Conservation (phyloP, 371 early-diverging fungal genomes). For the Rozella allomycis region DNA sequence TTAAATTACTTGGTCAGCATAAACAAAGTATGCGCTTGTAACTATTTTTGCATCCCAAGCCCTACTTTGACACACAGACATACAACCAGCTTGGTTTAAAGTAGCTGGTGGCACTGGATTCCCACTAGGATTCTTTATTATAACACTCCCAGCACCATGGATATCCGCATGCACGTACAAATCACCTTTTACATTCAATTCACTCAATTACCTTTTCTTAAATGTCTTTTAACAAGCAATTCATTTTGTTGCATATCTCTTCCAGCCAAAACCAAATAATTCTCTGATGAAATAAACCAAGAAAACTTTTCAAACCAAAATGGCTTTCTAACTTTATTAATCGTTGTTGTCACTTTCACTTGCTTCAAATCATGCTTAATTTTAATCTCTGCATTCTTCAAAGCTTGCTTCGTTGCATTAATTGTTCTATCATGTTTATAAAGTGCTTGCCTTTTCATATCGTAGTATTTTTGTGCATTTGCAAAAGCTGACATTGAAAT, state of each 20-base stretch:
- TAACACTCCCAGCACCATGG: conserved; percentile 80
- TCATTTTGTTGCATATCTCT: conserved; percentile 95
- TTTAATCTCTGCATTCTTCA: conserved; percentile 73
- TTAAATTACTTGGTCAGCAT: conserved; percentile 65
- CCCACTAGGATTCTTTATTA: conserved; percentile 57
- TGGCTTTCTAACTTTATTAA: conserved; percentile 66
- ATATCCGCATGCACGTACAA: conserved; percentile 92
- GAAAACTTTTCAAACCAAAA: conserved; percentile 99
- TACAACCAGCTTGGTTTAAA: conserved; percentile 79
- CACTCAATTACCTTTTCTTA: conserved; percentile 15
- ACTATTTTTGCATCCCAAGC: conserved; percentile 97
- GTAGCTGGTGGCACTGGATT: conserved; percentile 66
- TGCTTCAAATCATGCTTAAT: conserved; percentile 55
- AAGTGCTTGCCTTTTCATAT: conserved; percentile 49
- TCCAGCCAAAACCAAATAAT: conserved; percentile 85
- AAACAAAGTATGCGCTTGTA: conserved; percentile 90
- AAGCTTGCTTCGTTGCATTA: conserved; percentile 52
- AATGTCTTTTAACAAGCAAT: conserved; percentile 68
- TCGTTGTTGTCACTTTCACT: conserved; percentile 34
- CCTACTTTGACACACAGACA: conserved; percentile 80
- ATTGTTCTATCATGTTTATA: conserved; percentile 74
- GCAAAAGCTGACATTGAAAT: conserved; percentile 65
- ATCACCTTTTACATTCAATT: conserved; percentile 29
- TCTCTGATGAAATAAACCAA: conserved; percentile 92
- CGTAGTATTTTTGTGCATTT: conserved; percentile 79